Conservation (phyloP, 768 basidiomycete species). For the Tulasnella sp. region DNA sequence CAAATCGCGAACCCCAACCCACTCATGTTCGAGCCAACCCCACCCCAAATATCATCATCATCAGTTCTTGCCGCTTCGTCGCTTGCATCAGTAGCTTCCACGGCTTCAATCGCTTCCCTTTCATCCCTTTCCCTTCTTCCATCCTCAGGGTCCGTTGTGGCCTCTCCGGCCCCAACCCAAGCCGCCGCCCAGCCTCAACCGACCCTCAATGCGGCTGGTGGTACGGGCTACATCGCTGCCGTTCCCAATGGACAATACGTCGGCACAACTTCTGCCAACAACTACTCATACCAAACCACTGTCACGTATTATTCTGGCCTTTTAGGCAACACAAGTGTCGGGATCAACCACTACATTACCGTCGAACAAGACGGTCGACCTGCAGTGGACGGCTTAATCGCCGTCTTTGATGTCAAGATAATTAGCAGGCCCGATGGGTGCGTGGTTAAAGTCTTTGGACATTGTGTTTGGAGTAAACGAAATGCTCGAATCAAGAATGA, state of each 20-base stretch:
- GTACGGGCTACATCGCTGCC: conserved; percentile 36
- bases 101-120: background rate
- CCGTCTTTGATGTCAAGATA: conserved; percentile 54
- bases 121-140: background rate
- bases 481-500: background rate
- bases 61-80: background rate
- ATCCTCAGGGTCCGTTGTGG: background rate
- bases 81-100: background rate
- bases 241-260: conserved; percentile 46
- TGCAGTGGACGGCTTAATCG: conserved; percentile 76
- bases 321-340: conserved; percentile 58
- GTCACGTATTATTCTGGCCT: conserved; percentile 65
- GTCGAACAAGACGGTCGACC: conserved; percentile 45
- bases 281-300: conserved; percentile 66
- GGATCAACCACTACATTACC: conserved; percentile 57
- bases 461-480: background rate
- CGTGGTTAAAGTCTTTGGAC: background rate
- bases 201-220: background rate
- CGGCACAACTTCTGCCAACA: conserved; percentile 54
- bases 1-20: conserved; percentile 20
- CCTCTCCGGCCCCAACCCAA: background rate
- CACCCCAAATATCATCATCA: background rate
- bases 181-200: background rate
- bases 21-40: background rate
- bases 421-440: background rate